A percentile compares a stretch with the other conserved stretches of the same genome.
phyloP scores from a whole-genome alignment of 768 basidiomycete genomes.

The Cystoderma amianthinum region DNA sequence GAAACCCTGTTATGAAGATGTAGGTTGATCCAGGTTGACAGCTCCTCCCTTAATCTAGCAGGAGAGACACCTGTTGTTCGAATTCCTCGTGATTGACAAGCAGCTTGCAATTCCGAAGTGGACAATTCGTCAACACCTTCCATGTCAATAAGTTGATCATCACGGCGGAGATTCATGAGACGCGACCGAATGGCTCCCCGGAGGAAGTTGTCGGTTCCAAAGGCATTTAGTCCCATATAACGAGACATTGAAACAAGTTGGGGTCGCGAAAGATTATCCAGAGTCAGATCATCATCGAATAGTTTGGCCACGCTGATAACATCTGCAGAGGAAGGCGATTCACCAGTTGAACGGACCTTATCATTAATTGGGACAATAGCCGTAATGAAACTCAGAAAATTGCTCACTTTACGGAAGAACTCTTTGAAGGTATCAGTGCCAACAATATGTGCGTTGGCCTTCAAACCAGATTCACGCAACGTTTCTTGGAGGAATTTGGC shows the following conservation, averaged over 20 bases:
- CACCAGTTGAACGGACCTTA: constrained; percentile 90
- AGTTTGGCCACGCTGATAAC: constrained; percentile 93
- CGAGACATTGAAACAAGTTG: constrained; percentile 96
- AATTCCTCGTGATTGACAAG: constrained; percentile 92
- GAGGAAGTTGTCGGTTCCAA: constrained; percentile 97
- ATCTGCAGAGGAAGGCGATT: constrained; percentile 82
- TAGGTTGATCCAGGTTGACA: constrained; percentile 87
- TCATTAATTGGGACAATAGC: neutral
- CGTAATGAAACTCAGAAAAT: neutral
- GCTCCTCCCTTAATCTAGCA: constrained; percentile 81
- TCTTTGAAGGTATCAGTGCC: constrained; percentile 96
- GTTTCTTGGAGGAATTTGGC: constrained; percentile 99
- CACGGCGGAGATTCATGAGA: constrained; percentile 75
- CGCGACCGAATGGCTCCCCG: constrained; percentile 85
- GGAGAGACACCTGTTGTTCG: constrained; percentile 84
- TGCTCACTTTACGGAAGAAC: constrained; percentile 90
- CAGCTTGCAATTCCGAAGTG: constrained; percentile 86
- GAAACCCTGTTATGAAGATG: constrained; percentile 89
- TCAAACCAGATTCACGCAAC: constrained; percentile 87
- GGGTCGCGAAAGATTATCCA: constrained; percentile 97
- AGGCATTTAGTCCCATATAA: constrained; percentile 98
- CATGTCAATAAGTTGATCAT: constrained; percentile 86
- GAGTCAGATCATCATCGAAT: constrained; percentile 95
- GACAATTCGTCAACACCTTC: constrained; percentile 91
- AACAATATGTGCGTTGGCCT: constrained; percentile 89